Evolutionary conservation across 2,329 filamentous ascomycete species (phyloP).

Genomic region (Furcasterigmium sp.): DNA sequence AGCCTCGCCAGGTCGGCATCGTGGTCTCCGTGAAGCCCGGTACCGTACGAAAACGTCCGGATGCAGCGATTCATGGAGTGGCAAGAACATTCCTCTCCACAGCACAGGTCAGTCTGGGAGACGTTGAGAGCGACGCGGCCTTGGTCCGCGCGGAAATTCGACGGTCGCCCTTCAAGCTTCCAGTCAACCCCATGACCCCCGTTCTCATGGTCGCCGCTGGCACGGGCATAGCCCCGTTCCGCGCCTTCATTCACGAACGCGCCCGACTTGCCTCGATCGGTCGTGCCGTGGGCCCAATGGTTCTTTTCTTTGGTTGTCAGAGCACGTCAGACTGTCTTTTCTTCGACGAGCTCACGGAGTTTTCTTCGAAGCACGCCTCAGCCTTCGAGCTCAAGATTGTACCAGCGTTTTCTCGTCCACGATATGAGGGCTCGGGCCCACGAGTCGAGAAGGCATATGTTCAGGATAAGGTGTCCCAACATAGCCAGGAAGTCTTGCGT

Average conservation of each 20-base stretch:
- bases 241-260: conserved; percentile 30
- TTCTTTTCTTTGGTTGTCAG: conserved; percentile 37
- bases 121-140: conserved; percentile 83
- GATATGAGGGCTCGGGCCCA: not conserved
- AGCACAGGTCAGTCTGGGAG: conserved; percentile 78
- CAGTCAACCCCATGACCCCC: conserved; percentile 49
- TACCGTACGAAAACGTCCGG: conserved; percentile 63
- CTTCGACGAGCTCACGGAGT: conserved; percentile 15
- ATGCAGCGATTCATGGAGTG: conserved; percentile 81
- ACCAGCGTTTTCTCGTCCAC: conserved; percentile 23
- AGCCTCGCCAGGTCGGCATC: conserved; percentile 91
- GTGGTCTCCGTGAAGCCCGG: conserved; percentile 91
- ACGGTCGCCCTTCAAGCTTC: conserved; percentile 98
- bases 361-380: conserved; percentile 6
- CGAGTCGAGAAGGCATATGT: conserved; percentile 24
- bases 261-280: conserved; percentile 18
- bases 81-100: conserved; percentile 95
- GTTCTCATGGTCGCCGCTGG: conserved; percentile 46
- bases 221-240: conserved; percentile 41
- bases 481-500: conserved; percentile 20
- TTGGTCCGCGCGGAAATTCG: conserved; percentile 85
- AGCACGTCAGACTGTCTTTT: conserved; percentile 26
- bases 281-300: conserved; percentile 23
- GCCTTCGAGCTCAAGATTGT: conserved; percentile 16
- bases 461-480: conserved; percentile 24